phyloP scores from a whole-genome alignment of 768 basidiomycete genomes.

The Naganishia vishniacii region DNA sequence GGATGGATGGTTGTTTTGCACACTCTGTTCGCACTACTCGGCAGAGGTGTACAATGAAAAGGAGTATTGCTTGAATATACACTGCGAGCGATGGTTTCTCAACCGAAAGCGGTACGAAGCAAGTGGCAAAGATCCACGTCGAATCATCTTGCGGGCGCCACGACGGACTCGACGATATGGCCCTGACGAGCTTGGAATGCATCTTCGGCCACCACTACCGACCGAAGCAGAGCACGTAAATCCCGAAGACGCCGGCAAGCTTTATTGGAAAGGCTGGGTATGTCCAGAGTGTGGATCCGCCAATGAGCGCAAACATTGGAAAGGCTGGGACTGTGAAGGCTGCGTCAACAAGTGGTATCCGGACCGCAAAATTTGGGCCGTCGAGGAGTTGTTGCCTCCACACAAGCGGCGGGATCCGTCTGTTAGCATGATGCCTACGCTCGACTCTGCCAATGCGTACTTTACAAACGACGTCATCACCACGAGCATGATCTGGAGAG shows the following conservation, averaged over 20 bases:
- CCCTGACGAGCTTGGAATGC: slow-evolving; percentile 33
- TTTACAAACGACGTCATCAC: slow-evolving; percentile 20
- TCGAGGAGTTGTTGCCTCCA: slow-evolving; percentile 17
- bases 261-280: slow-evolving; percentile 41
- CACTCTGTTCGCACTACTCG: slow-evolving; percentile 23
- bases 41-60: slow-evolving; percentile 31
- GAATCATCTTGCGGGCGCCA: slow-evolving; percentile 17
- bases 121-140: slow-evolving; percentile 2
- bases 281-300: slow-evolving; percentile 39
- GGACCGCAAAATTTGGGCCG: slow-evolving; percentile 27
- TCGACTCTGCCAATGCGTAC: slow-evolving; percentile 31
- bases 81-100: slow-evolving; percentile 31
- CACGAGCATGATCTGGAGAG: slow-evolving; percentile 27
- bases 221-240: background rate
- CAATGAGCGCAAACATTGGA: slow-evolving; percentile 37
- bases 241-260: slow-evolving; percentile 28
- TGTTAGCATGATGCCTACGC: slow-evolving; percentile 31
- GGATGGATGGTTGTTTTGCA: slow-evolving; percentile 29
- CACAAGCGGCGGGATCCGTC: slow-evolving; percentile 1
- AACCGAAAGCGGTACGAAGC: slow-evolving; percentile 2
- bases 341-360: slow-evolving; percentile 29
- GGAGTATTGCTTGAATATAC: slow-evolving; percentile 35
- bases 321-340: slow-evolving; percentile 42
- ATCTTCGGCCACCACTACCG: slow-evolving; percentile 32
- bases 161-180: slow-evolving; percentile 23